Conservation (phyloP, 371 early-diverging fungal species). For the Mortierella sp. region DNA sequence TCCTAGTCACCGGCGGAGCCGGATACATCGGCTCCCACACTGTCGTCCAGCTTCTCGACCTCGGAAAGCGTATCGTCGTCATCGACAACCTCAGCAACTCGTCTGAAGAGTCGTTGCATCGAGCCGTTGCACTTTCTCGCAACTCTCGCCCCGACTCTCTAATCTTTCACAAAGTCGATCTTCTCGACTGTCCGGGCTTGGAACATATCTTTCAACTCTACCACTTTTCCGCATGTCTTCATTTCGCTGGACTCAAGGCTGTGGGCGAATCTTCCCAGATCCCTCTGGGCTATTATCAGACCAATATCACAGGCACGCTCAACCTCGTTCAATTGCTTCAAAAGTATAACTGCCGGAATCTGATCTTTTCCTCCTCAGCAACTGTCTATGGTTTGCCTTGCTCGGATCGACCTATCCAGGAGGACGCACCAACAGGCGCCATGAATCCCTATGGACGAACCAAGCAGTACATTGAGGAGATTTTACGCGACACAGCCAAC, state of each 20-base stretch:
- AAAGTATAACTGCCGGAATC: conserved; percentile 68
- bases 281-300: conserved; percentile 90
- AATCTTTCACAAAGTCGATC: conserved; percentile 69
- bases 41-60: conserved; percentile 81
- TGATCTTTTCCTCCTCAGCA: conserved; percentile 92
- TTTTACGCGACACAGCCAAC: conserved; percentile 72
- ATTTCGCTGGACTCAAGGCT: conserved; percentile 93
- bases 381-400: conserved; percentile 82
- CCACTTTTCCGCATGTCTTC: conserved; percentile 83
- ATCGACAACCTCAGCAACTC: conserved; percentile 89
- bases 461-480: conserved; percentile 84
- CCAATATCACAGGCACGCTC: conserved; percentile 86
- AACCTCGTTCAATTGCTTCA: conserved; percentile 77
- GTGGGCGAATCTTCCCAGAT: conserved; percentile 86
- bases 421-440: conserved; percentile 69
- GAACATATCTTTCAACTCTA: conserved; percentile 70
- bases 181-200: conserved; percentile 56
- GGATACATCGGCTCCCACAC: conserved; percentile 94
- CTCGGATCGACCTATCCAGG: conserved; percentile 64
- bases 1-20: conserved; percentile 83
- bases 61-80: conserved; percentile 78
- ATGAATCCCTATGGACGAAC: conserved; percentile 91
- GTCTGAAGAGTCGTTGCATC: conserved; percentile 60
- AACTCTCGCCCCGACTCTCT: conserved; percentile 62
- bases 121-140: conserved; percentile 73